A percentile compares a stretch with the other conserved stretches of the same genome.
These are phyloP conservation scores for Camelina hispida DNA, from an alignment of 345 rosid species.

Conservation along the genomic window DNA sequence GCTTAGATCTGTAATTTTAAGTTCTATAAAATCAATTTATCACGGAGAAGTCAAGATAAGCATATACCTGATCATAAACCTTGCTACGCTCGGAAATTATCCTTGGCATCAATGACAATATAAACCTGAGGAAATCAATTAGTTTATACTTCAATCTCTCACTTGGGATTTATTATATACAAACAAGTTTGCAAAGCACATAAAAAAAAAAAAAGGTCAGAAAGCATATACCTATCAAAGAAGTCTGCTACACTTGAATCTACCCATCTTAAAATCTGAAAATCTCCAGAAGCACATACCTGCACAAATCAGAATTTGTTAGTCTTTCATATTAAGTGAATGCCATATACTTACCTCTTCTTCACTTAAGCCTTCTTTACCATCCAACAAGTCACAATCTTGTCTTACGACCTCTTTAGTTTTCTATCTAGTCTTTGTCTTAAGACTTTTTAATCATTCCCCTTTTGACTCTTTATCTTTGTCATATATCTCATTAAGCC, in stretches of 20 bases:
- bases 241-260: conserved; percentile 10
- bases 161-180: neutral
- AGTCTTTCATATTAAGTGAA: neutral
- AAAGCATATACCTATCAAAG: conserved; percentile 1
- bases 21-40: neutral
- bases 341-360: neutral
- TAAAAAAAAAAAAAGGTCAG: neutral
- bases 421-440: no score
- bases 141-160: no score
- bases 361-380: no score
- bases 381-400: no score
- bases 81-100: neutral
- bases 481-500: no score
- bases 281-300: no score
- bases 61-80: neutral
- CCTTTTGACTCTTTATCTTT: no score
- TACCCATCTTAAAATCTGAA: neutral
- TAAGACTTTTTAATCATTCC: no score
- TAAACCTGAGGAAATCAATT: no score
- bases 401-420: no score
- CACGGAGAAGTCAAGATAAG: neutral
- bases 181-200: no score
- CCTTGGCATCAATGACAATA: neutral
- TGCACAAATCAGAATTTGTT: neutral
- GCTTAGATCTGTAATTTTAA: no score